Evolutionary conservation across 2,329 filamentous ascomycete species (phyloP).

Genomic region (Lachnellula subtilissima): DNA sequence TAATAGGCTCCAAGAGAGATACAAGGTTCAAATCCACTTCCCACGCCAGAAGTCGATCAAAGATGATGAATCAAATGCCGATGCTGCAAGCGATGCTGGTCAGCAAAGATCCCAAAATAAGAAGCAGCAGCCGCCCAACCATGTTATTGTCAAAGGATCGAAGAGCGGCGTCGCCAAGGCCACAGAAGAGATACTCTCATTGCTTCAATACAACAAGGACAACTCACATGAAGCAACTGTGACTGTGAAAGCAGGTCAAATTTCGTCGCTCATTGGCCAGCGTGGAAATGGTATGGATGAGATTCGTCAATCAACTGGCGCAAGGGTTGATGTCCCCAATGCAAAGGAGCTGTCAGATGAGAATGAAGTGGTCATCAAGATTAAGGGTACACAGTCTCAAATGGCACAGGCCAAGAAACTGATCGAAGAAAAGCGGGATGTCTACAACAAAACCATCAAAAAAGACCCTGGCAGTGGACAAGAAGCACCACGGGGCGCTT

Average conservation of each 20-base stretch:
- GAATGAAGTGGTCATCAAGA: constrained; percentile 74
- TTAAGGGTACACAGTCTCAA: constrained; percentile 88
- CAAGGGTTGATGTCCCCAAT: constrained; percentile 86
- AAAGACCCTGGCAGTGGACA: constrained; percentile 82
- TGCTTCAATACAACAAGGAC: constrained; percentile 86
- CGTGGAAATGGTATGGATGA: constrained; percentile 88
- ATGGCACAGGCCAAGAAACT: constrained; percentile 90
- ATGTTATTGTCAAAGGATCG: constrained; percentile 85
- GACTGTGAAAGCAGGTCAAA: constrained; percentile 82
- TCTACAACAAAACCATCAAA: constrained; percentile 86
- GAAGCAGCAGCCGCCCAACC: constrained; percentile 80
- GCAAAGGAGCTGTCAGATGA: constrained; percentile 63
- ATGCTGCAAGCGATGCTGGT: constrained; percentile 63
- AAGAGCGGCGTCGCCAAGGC: constrained; percentile 90
- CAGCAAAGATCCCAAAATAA: constrained; percentile 57
- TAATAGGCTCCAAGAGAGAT: constrained; percentile 85
- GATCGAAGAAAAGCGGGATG: constrained; percentile 76
- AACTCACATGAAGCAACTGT: constrained; percentile 77
- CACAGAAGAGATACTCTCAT: constrained; percentile 81
- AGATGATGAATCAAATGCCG: constrained; percentile 67
- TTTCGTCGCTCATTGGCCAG: constrained; percentile 90
- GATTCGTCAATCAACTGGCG: constrained; percentile 76
- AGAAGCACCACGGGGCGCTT: constrained; percentile 84
- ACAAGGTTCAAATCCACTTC: constrained; percentile 94
- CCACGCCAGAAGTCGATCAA: constrained; percentile 62